Base-by-base conservation (phyloP, 225 moss, liverwort and hornwort species). In the Pseudisothecium myosuroides region DNA sequence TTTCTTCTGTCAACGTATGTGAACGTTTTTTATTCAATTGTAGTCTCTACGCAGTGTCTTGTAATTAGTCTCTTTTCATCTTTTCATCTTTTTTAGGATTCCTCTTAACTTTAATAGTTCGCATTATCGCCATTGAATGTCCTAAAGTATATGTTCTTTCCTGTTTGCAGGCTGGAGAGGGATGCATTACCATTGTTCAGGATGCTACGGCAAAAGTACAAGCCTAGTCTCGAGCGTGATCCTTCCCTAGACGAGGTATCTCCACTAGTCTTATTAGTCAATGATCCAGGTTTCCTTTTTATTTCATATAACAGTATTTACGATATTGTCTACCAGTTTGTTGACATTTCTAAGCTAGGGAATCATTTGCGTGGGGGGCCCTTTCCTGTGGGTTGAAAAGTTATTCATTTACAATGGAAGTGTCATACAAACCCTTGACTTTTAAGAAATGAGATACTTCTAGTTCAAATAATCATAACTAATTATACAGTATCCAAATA, bases 171-270 rank as follows among this genome's bases (percentile, higher is more conserved):
- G 90, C 93, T 99, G 79, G 95, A 96, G 92, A 95, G 99, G 92
- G 97, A 99, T 87, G 97, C 99, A 34, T 84, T 99, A 86, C 96
- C 96, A 18, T 91, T 99, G 87, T 99, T 96, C 88, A 94, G 89
- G 82, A 97, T 99, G 96, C 92, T 99, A 54, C 95, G 97, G 82
- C 94, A 99, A 92, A 95, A 95, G 54, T 99, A 99, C 85, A 99
- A 99, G 85, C 97, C 95, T 67, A 97, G 99, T 90, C 94, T 97
- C 81, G 95, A 97, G 55, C 96, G 99, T 86, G 99, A 99, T 83
- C 93, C 96, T 88, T 91, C 94, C 31, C 92, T 99, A 90, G 96
- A 97, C 85, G 99, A 99, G 97, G 99, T 97, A 95, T 80, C 41
- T 71, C 81, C 50, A 84, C 58, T 52, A 26, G 52, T 78, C 58